phyloP scores from a whole-genome alignment of 2,329 filamentous ascomycete species.

The Gremmenia infestans region DNA sequence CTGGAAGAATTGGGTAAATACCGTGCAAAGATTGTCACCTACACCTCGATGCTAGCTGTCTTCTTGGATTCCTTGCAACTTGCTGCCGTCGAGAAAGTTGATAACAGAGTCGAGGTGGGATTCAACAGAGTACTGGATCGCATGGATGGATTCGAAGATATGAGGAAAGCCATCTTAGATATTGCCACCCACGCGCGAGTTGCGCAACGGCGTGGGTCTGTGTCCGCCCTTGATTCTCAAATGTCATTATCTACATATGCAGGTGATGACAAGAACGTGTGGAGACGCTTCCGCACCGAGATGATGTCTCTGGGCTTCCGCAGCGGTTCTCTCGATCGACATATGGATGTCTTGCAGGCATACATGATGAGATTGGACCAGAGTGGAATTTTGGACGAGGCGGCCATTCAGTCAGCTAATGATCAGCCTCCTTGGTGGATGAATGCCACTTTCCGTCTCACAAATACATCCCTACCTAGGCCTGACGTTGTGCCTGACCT shows the following conservation, averaged over 20 bases:
- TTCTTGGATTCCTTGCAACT: slow-evolving; percentile 2
- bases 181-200: background rate
- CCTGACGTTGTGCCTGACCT: background rate
- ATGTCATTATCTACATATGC: background rate
- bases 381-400: slow-evolving; percentile 1
- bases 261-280: slow-evolving; percentile 1
- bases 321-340: background rate
- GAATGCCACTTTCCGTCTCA: background rate
- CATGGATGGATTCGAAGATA: slow-evolving; percentile 1
- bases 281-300: slow-evolving; percentile 1
- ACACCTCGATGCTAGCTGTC: background rate
- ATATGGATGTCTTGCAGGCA: slow-evolving; percentile 1
- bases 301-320: slow-evolving; percentile 2
- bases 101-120: background rate
- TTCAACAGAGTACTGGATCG: background rate
- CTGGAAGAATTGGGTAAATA: background rate
- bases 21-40: background rate
- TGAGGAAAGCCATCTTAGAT: background rate
- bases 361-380: slow-evolving; percentile 5
- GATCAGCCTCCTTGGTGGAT: background rate
- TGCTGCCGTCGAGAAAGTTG: background rate
- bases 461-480: background rate
- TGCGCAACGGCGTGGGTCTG: background rate
- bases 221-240: background rate
- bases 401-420: background rate